phyloP scores from a whole-genome alignment of 169 alveolate species.

The Plasmodium malariae region DNA sequence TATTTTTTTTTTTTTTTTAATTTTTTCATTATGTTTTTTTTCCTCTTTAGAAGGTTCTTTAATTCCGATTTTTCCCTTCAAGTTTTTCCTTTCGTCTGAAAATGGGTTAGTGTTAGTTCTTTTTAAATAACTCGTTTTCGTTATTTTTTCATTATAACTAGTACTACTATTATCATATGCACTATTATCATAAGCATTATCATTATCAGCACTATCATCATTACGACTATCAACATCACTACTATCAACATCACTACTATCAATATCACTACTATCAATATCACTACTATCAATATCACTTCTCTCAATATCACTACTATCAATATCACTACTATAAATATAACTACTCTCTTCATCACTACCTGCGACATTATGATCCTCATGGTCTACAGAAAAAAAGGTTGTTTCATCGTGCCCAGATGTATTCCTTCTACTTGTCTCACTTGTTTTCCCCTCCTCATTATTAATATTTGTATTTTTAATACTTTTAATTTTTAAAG shows the following conservation, averaged over 20 bases:
- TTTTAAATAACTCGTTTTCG: background rate
- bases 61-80: background rate
- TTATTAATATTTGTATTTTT: background rate
- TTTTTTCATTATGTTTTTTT: background rate
- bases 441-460: conserved; percentile 9
- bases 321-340: too few species aligned
- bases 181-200: background rate
- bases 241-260: background rate
- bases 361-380: background rate
- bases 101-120: background rate
- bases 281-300: background rate
- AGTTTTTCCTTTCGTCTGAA: conserved; percentile 1
- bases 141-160: background rate
- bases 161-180: conserved; percentile 1
- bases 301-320: background rate
- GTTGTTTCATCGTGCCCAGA: background rate
- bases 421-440: background rate
- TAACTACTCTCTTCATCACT: background rate
- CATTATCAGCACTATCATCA: background rate
- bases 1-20: conserved; percentile 1
- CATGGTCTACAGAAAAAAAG: background rate
- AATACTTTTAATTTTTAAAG: conserved; percentile 32
- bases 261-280: background rate
- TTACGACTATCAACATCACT: background rate
- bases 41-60: background rate